Percentiles rank a stretch among this genome's conserved stretches.
phyloP scores from a whole-genome alignment of 129 eudicot genomes.

The Escallonia herrerae region DNA sequence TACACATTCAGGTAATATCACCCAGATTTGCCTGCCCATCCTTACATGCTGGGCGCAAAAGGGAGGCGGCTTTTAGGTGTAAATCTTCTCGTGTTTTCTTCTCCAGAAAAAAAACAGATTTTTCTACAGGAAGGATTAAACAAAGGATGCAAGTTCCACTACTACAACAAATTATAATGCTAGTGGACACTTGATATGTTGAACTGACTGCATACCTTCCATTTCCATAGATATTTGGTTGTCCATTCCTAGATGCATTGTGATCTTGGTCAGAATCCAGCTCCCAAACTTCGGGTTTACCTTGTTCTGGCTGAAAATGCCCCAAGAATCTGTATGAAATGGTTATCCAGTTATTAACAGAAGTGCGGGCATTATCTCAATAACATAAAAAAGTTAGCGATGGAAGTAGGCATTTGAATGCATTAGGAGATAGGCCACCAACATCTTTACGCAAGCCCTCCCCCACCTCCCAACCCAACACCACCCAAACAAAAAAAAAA shows the following conservation, averaged over 20 bases:
- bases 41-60: too few species aligned
- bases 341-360: constrained; percentile 11
- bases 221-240: constrained; percentile 27
- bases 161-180: not conserved
- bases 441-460: not conserved
- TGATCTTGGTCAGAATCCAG: constrained; percentile 52
- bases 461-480: too few species aligned
- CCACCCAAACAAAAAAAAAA: too few species aligned
- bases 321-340: constrained; percentile 68
- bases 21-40: too few species aligned
- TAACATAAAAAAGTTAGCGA: not conserved
- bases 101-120: too few species aligned
- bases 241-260: constrained; percentile 45
- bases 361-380: not conserved
- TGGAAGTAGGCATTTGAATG: not conserved
- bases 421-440: constrained; percentile 9
- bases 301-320: constrained; percentile 51
- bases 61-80: too few species aligned
- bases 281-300: constrained; percentile 64
- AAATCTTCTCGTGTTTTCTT: too few species aligned
- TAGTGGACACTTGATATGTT: not conserved
- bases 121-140: too few species aligned
- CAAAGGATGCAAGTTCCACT: too few species aligned
- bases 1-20: too few species aligned
- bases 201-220: constrained; percentile 34